phyloP scores from a whole-genome alignment of 495 filamentous ascomycete genomes.

The Penicillium longicatenatum region DNA sequence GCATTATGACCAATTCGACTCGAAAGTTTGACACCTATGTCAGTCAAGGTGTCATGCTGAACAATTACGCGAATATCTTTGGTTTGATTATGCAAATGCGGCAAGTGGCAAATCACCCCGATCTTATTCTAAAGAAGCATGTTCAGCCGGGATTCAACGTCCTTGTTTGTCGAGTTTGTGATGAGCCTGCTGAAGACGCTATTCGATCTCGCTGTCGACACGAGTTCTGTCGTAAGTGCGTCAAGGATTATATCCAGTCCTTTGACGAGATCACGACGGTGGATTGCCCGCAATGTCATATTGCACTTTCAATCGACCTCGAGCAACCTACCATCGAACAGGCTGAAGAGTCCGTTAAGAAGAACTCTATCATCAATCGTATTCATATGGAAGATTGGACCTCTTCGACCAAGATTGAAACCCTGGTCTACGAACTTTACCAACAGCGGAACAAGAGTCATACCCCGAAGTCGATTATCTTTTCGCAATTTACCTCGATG shows the following conservation, averaged over 20 bases:
- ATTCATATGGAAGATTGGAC: slow-evolving; percentile 98
- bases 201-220: slow-evolving; percentile 90
- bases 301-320: slow-evolving; percentile 82
- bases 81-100: slow-evolving; percentile 97
- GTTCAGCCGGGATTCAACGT: slow-evolving; percentile 84
- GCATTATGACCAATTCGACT: slow-evolving; percentile 87
- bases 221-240: slow-evolving; percentile 92
- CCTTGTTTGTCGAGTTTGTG: slow-evolving; percentile 89
- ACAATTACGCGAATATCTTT: slow-evolving; percentile 86
- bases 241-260: slow-evolving; percentile 77
- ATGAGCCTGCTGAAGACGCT: slow-evolving; percentile 92
- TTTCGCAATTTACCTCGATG: slow-evolving; percentile 74
- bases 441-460: slow-evolving; percentile 85
- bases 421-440: slow-evolving; percentile 90
- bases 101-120: slow-evolving; percentile 93
- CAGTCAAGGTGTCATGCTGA: slow-evolving; percentile 87
- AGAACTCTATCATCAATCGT: slow-evolving; percentile 93
- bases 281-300: slow-evolving; percentile 92
- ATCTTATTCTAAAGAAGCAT: slow-evolving; percentile 87
- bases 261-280: slow-evolving; percentile 62
- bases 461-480: slow-evolving; percentile 84
- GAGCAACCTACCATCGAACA: slow-evolving; percentile 93
- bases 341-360: slow-evolving; percentile 80
- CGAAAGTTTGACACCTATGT: slow-evolving; percentile 95
- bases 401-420: slow-evolving; percentile 96